phyloP scores from a whole-genome alignment of 1,139 yeast genomes.

The Candida glucosophila region DNA sequence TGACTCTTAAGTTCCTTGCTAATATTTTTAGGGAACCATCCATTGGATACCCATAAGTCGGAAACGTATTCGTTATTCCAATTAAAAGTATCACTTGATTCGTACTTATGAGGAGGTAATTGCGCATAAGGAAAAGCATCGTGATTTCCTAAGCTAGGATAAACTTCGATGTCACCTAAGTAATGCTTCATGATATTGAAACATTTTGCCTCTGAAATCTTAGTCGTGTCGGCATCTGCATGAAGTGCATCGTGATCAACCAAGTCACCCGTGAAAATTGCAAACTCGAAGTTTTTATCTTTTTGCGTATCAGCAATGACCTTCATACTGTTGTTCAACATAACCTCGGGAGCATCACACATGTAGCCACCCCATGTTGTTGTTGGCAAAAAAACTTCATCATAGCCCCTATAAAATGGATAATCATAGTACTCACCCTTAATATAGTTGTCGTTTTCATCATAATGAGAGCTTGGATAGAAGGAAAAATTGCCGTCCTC shows the following conservation, averaged over 20 bases:
- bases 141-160: slow-evolving; percentile 61
- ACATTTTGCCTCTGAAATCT: slow-evolving; percentile 43
- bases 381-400: slow-evolving; percentile 41
- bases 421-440: slow-evolving; percentile 33
- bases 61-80: slow-evolving; percentile 59
- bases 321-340: slow-evolving; percentile 47
- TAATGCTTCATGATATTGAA: slow-evolving; percentile 47
- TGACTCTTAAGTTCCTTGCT: slow-evolving; percentile 24
- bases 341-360: slow-evolving; percentile 58
- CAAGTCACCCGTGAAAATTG: slow-evolving; percentile 63
- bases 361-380: slow-evolving; percentile 50
- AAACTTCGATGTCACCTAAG: slow-evolving; percentile 50
- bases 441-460: slow-evolving; percentile 22
- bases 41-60: slow-evolving; percentile 42
- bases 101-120: slow-evolving; percentile 40
- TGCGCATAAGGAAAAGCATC: slow-evolving; percentile 70
- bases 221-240: slow-evolving; percentile 39
- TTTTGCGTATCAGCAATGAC: slow-evolving; percentile 29
- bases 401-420: slow-evolving; percentile 30
- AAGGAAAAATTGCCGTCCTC: slow-evolving; percentile 13
- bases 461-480: slow-evolving; percentile 29
- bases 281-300: slow-evolving; percentile 41
- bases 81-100: slow-evolving; percentile 38
- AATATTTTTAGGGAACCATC: slow-evolving; percentile 21
- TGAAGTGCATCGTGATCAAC: slow-evolving; percentile 50